Conservation (phyloP, 441 rosid species). For the Pelargonium cotyledonis region DNA sequence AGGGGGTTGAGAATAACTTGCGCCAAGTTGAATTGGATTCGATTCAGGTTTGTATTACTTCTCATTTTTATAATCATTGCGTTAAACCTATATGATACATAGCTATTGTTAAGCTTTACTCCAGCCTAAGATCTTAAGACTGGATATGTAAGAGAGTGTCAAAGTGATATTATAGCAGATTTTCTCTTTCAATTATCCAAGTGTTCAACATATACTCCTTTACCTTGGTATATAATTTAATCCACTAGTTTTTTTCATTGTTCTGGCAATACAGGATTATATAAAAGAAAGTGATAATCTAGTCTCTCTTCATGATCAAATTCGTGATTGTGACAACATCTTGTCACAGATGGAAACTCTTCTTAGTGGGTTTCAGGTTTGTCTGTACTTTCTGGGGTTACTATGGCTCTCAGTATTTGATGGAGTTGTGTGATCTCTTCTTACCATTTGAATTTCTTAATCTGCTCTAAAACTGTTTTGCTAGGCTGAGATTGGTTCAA, state of each 20-base stretch:
- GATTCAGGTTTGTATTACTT: conserved; percentile 51
- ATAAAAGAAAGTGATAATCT: conserved; percentile 95
- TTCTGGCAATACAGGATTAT: conserved; percentile 59
- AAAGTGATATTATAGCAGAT: no score
- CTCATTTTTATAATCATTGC: background rate
- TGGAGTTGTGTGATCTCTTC: no score
- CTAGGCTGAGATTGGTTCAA: conserved; percentile 94
- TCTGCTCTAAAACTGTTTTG: conserved; percentile 13
- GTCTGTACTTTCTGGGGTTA: background rate
- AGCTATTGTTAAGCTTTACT: no score
- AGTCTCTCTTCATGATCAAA: conserved; percentile 95
- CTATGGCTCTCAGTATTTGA: background rate
- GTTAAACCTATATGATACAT: background rate
- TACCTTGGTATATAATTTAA: background rate
- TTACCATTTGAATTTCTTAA: no score
- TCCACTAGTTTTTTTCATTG: background rate
- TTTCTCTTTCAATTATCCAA: no score
- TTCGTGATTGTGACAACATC: conserved; percentile 86
- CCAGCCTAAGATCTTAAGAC: no score
- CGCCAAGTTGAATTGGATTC: conserved; percentile 91
- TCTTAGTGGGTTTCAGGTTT: conserved; percentile 94
- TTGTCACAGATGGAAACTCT: conserved; percentile 97
- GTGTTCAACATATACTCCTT: no score
- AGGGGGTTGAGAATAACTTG: conserved; percentile 91
- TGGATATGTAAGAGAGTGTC: no score